Evolutionary conservation across 2,329 filamentous ascomycete species (phyloP).

Genomic region (Stagonosporopsis chrysanthemi): DNA sequence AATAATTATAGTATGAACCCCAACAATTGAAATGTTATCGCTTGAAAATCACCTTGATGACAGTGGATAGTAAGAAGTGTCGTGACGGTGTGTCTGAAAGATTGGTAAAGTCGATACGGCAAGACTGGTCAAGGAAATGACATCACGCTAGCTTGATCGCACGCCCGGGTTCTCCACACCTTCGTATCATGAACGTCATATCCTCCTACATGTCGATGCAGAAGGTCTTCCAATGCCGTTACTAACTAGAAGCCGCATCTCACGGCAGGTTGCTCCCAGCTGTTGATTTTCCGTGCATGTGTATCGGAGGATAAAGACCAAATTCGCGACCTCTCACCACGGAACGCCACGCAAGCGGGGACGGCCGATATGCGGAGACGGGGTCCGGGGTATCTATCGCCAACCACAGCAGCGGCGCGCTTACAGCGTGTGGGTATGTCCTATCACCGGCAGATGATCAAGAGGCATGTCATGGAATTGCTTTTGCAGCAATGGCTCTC

Average conservation of each 20-base stretch:
- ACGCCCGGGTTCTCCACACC: conserved; percentile 4
- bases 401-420: conserved; percentile 10
- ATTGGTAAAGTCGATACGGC: background rate
- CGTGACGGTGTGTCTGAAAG: background rate
- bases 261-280: background rate
- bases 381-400: conserved; percentile 9
- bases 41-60: background rate
- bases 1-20: background rate
- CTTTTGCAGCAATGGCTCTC: background rate
- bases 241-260: background rate
- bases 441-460: conserved; percentile 6
- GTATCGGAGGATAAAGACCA: background rate
- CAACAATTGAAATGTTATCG: background rate
- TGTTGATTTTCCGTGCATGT: background rate
- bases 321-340: background rate
- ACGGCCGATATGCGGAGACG: conserved; percentile 13
- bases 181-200: conserved; percentile 3
- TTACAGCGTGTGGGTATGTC: conserved; percentile 9
- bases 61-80: background rate
- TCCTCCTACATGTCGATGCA: too few relatives aligned
- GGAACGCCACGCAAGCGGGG: conserved; percentile 11
- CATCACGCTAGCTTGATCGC: conserved; percentile 1
- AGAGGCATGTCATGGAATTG: background rate
- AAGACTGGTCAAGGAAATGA: conserved; percentile 3
- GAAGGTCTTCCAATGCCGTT: too few relatives aligned